Evolutionary conservation across 2,329 filamentous ascomycete genomes (phyloP).

Genomic region (Tolypocladium capitatum): DNA sequence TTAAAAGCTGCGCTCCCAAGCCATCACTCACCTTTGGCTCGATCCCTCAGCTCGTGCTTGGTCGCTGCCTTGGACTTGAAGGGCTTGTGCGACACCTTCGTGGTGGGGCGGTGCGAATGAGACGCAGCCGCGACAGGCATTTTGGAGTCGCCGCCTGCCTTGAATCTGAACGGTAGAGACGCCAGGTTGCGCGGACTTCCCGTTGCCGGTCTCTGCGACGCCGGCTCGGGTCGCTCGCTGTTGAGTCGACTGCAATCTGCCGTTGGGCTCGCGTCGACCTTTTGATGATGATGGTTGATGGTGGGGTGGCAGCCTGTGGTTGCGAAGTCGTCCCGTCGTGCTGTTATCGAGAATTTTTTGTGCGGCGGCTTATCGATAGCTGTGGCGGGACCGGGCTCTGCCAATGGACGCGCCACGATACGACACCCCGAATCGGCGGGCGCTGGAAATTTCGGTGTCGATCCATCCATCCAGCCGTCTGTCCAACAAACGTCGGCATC

Average conservation of each 20-base stretch:
- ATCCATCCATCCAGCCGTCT: neutral
- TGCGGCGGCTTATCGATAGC: slow-evolving; percentile 24
- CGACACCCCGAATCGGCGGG: slow-evolving; percentile 4
- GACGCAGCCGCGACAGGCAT: slow-evolving; percentile 57
- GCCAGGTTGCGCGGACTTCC: slow-evolving; percentile 37
- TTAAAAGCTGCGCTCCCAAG: too few species aligned
- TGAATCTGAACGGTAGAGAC: slow-evolving; percentile 76
- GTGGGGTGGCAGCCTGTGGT: slow-evolving; percentile 19
- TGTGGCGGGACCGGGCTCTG: neutral
- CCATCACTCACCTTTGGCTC: slow-evolving; percentile 55
- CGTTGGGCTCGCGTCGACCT: neutral
- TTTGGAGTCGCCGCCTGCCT: slow-evolving; percentile 59
- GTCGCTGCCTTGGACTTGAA: slow-evolving; percentile 89
- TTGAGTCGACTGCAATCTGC: neutral
- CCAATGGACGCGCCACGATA: slow-evolving; percentile 17
- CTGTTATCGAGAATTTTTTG: slow-evolving; percentile 24
- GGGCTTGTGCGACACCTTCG: slow-evolving; percentile 74
- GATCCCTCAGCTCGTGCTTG: slow-evolving; percentile 75
- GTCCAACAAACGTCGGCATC: slow-evolving; percentile 1
- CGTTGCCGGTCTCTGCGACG: neutral
- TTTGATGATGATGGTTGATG: slow-evolving; percentile 11
- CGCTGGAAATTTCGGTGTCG: slow-evolving; percentile 23
- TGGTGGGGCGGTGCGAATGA: slow-evolving; percentile 87
- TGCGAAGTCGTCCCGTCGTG: neutral
- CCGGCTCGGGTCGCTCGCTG: neutral